phyloP scores from a whole-genome alignment of 2,329 filamentous ascomycete species.

The Chalaropsis ovoidea region DNA sequence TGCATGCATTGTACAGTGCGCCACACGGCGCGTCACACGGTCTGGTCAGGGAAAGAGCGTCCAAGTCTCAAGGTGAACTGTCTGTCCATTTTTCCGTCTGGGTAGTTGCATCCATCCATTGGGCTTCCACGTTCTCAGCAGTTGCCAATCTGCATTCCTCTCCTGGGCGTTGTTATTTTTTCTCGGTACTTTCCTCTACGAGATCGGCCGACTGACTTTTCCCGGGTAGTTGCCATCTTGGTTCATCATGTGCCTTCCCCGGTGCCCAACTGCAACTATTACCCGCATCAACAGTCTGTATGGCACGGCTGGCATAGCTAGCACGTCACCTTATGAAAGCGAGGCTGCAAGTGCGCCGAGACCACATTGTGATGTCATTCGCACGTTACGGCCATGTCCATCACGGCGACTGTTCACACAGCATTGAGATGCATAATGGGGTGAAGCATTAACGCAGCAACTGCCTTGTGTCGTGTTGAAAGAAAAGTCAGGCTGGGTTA shows the following conservation, averaged over 20 bases:
- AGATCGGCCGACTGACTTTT: not conserved
- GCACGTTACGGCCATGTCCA: not conserved
- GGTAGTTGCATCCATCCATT: not conserved
- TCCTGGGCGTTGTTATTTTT: not conserved
- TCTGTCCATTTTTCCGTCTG: no score
- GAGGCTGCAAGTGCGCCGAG: not conserved
- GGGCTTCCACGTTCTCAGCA: not conserved
- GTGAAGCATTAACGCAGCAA: not conserved
- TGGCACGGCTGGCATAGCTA: not conserved
- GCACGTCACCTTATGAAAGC: not conserved
- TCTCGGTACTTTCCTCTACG: not conserved
- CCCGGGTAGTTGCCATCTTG: not conserved
- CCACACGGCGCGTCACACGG: not conserved
- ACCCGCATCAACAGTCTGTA: not conserved
- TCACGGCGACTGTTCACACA: not conserved
- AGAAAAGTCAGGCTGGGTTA: not conserved
- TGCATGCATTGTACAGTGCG: not conserved
- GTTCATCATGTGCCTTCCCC: not conserved
- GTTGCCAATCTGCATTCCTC: not conserved
- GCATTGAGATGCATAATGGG: not conserved
- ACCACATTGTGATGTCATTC: not conserved
- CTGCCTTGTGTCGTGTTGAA: not conserved
- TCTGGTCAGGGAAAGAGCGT: not conserved
- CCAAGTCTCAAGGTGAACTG: no score
- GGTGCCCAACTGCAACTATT: not conserved